phyloP scores from a whole-genome alignment of 257 asterid species.

The Solanum pinnatisectum region DNA sequence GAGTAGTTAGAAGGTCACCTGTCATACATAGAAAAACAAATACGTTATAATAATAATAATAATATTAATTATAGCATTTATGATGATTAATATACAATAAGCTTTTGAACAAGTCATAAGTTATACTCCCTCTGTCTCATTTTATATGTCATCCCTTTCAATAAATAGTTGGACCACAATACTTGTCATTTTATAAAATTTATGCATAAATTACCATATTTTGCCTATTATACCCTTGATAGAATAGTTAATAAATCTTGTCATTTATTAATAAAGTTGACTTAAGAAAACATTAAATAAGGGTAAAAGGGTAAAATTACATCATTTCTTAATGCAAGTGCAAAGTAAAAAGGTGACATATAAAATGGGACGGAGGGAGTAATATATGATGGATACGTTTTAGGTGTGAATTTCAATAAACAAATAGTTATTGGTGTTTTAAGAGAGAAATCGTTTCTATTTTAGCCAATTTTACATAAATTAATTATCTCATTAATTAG shows the following conservation, averaged over 20 bases:
- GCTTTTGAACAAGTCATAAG: not conserved
- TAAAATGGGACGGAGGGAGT: too few relatives aligned
- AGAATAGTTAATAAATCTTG: too few relatives aligned
- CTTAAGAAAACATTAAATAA: too few relatives aligned
- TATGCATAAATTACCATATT: too few relatives aligned
- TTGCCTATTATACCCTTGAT: too few relatives aligned
- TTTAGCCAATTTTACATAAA: not conserved
- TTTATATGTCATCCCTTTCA: too few relatives aligned
- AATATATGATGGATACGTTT: not conserved
- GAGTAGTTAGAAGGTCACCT: slow-evolving; percentile 14
- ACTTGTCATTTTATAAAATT: too few relatives aligned
- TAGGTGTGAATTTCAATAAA: not conserved
- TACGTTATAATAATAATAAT: not conserved
- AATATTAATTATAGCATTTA: not conserved
- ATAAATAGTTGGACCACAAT: too few relatives aligned
- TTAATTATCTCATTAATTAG: not conserved
- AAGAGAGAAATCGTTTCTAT: not conserved
- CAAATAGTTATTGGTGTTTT: not conserved
- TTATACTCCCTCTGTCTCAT: not conserved
- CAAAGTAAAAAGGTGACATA: too few relatives aligned
- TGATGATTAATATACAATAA: not conserved
- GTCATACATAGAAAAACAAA: not conserved
- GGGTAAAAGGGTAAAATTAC: too few relatives aligned
- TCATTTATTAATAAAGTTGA: too few relatives aligned
- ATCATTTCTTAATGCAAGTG: too few relatives aligned